Evolutionary conservation across 2,329 filamentous ascomycete genomes (phyloP).

Genomic region (Drechslerella dactyloides): DNA sequence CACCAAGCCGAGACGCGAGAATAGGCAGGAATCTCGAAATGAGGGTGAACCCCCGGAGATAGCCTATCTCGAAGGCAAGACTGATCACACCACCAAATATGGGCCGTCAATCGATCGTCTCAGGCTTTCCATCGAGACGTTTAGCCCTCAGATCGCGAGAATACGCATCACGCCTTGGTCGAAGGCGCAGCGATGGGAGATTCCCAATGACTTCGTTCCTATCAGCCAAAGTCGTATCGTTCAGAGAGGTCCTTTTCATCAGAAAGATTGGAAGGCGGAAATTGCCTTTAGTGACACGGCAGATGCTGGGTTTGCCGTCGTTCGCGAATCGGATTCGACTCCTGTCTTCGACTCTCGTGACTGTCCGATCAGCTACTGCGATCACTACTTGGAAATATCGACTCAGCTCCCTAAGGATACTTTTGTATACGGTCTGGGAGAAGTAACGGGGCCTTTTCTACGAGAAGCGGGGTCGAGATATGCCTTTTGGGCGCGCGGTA

Average conservation of each 20-base stretch:
- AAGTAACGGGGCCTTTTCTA: constrained; percentile 40
- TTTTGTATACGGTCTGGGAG: constrained; percentile 35
- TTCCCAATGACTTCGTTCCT: constrained; percentile 23
- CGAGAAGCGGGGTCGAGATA: constrained; percentile 36
- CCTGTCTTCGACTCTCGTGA: constrained; percentile 35
- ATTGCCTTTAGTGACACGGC: not conserved
- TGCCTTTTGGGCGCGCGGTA: constrained; percentile 48
- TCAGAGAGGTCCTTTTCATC: too few species aligned
- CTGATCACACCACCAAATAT: constrained; percentile 22
- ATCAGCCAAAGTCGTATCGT: constrained; percentile 24
- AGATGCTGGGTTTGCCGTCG: constrained; percentile 27
- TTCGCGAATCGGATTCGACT: constrained; percentile 17
- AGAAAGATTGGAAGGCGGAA: too few species aligned
- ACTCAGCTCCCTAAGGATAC: constrained; percentile 30
- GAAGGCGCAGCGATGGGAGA: constrained; percentile 23
- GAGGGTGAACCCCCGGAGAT: not conserved
- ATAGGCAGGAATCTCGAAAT: not conserved
- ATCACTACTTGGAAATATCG: constrained; percentile 38
- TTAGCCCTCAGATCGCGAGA: constrained; percentile 18
- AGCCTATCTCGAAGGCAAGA: constrained; percentile 11
- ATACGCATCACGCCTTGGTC: constrained; percentile 36
- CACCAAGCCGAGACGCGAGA: too few species aligned
- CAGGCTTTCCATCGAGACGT: constrained; percentile 32
- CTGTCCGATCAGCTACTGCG: constrained; percentile 14
- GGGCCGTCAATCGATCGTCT: constrained; percentile 18